These are phyloP conservation scores for Melanogaster broomeanus DNA, from an alignment of 768 basidiomycete genomes.

Conservation along the genomic window DNA sequence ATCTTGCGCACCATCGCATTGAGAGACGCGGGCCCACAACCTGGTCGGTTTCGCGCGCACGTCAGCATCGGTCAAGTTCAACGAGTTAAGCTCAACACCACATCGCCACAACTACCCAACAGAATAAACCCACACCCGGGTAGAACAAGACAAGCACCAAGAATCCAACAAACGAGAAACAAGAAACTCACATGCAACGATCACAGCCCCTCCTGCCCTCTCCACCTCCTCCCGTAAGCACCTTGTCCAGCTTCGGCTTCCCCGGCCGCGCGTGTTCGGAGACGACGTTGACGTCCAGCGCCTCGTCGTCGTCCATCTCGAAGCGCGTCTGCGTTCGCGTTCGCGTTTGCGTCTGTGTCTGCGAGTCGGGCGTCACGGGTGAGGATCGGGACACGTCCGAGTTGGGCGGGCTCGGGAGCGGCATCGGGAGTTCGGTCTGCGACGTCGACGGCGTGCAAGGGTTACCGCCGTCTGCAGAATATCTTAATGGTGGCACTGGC, in stretches of 20 bases:
- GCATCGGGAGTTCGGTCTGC: too few species aligned
- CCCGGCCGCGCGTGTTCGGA: slow-evolving; percentile 67
- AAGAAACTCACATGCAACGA: slow-evolving; percentile 66
- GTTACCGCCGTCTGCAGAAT: slow-evolving; percentile 1
- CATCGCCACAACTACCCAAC: background rate
- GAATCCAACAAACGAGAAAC: too few species aligned
- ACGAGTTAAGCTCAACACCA: too few species aligned
- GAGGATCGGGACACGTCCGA: background rate
- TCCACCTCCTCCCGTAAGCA: slow-evolving; percentile 69
- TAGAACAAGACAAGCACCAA: too few species aligned
- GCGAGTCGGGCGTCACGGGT: background rate
- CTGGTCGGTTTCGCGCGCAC: slow-evolving; percentile 33
- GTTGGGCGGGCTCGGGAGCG: slow-evolving; percentile 5
- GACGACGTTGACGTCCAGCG: slow-evolving; percentile 56
- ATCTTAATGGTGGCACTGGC: too few species aligned
- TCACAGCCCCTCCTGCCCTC: slow-evolving; percentile 50
- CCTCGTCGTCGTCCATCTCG: slow-evolving; percentile 58
- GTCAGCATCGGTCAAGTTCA: slow-evolving; percentile 6
- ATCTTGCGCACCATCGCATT: slow-evolving; percentile 69
- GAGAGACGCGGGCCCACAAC: slow-evolving; percentile 72
- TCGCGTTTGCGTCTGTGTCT: too few species aligned
- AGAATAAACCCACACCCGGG: slow-evolving; percentile 1
- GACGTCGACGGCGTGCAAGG: too few species aligned
- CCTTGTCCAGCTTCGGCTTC: slow-evolving; percentile 61
- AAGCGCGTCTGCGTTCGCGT: slow-evolving; percentile 36